Conservation (phyloP, 2,329 filamentous ascomycete genomes). For the Epichloe gansuensis region DNA sequence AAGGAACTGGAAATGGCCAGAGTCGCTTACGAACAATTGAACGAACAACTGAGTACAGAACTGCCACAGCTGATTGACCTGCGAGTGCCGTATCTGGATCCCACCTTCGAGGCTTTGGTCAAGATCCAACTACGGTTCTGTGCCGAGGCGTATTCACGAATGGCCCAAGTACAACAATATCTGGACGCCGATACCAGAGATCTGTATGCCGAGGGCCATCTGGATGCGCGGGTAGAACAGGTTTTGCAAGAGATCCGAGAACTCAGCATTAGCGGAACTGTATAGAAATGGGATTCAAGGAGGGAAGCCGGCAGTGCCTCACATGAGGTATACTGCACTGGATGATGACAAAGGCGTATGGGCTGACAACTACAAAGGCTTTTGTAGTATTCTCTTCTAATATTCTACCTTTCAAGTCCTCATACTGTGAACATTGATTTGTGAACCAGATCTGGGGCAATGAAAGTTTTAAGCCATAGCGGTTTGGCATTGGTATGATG, state of each 20-base stretch:
- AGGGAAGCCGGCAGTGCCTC: not conserved
- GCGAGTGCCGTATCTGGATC: conserved; percentile 91
- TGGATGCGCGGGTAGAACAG: conserved; percentile 87
- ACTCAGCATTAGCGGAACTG: conserved; percentile 74
- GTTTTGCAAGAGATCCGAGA: conserved; percentile 95
- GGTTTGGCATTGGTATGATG: not conserved
- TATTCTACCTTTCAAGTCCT: not conserved
- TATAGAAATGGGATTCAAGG: conserved; percentile 25
- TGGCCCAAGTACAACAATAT: conserved; percentile 99
- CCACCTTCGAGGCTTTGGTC: conserved; percentile 92
- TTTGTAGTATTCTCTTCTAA: not conserved
- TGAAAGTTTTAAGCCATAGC: not conserved
- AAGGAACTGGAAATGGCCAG: conserved; percentile 94
- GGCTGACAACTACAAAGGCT: not conserved
- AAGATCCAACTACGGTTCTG: conserved; percentile 98
- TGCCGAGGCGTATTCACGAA: conserved; percentile 90
- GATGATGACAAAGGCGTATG: conserved; percentile 1
- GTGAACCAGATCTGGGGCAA: not conserved
- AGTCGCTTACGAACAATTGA: conserved; percentile 87
- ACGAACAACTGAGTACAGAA: conserved; percentile 89
- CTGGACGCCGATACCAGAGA: conserved; percentile 91
- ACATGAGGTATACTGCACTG: not conserved
- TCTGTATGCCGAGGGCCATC: conserved; percentile 84
- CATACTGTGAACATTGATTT: not conserved
- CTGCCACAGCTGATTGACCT: conserved; percentile 93